A percentile compares a stretch with the other conserved stretches of the same genome.
Evolutionary conservation across 2,329 filamentous ascomycete genomes (phyloP).

Genomic region (Exophiala sp.): DNA sequence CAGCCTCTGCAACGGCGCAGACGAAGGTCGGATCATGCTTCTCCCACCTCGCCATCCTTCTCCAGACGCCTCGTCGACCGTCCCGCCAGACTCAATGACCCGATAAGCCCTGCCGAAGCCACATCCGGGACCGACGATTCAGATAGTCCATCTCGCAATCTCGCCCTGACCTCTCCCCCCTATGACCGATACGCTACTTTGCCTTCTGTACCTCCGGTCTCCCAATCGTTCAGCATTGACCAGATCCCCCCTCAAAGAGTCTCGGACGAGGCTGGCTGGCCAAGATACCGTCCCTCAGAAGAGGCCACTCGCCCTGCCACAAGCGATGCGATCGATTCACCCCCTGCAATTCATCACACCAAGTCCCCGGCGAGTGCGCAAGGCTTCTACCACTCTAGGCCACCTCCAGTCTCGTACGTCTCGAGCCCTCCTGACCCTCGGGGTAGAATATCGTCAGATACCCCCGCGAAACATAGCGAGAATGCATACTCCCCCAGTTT

Average conservation of each 20-base stretch:
- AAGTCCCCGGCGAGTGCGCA: background rate
- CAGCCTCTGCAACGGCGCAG: slow-evolving; percentile 24
- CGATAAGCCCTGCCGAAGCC: slow-evolving; percentile 18
- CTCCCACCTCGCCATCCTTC: slow-evolving; percentile 24
- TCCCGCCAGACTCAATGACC: slow-evolving; percentile 18
- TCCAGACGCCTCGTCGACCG: slow-evolving; percentile 22
- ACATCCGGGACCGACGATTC: slow-evolving; percentile 19
- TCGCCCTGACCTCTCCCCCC: slow-evolving; percentile 14
- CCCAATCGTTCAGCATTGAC: slow-evolving; percentile 2
- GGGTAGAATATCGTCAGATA: slow-evolving; percentile 13
- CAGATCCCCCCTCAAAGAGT: slow-evolving; percentile 10
- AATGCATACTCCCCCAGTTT: slow-evolving; percentile 18
- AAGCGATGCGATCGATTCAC: slow-evolving; percentile 17
- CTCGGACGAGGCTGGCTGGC: slow-evolving; percentile 21
- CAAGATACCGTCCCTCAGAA: slow-evolving; percentile 14
- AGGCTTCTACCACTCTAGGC: slow-evolving; percentile 3
- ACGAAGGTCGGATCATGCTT: slow-evolving; percentile 25
- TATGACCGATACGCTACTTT: slow-evolving; percentile 11
- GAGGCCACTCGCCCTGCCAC: slow-evolving; percentile 23
- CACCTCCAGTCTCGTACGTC: slow-evolving; percentile 3
- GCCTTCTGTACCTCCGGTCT: slow-evolving; percentile 4
- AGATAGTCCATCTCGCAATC: slow-evolving; percentile 23
- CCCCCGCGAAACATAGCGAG: slow-evolving; percentile 8
- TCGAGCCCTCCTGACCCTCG: slow-evolving; percentile 3
- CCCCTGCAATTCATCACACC: background rate